phyloP scores from a whole-genome alignment of 352 stramenopile genomes.

The Phytophthora sojae region DNA sequence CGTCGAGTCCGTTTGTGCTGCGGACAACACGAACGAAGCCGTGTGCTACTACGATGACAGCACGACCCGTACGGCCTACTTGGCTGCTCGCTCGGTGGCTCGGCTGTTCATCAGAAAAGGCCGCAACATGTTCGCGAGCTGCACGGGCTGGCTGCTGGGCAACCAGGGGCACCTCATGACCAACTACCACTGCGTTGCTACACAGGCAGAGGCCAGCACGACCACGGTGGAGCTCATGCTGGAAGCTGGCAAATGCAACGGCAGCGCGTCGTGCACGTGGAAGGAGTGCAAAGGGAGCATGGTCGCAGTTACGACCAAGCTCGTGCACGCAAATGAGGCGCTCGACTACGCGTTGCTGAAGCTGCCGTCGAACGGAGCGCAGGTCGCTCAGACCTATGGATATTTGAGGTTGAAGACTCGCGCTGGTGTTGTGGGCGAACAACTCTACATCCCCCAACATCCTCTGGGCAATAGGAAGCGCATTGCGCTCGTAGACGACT shows the following conservation, averaged over 20 bases:
- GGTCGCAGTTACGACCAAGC: conserved; percentile 44
- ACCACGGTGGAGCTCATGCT: conserved; percentile 69
- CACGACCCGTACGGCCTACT: conserved; percentile 34
- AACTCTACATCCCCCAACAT: conserved; percentile 66
- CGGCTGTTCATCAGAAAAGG: conserved; percentile 28
- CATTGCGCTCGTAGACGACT: conserved; percentile 57
- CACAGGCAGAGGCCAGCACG: conserved; percentile 33
- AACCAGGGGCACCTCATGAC: conserved; percentile 64
- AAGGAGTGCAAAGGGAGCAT: conserved; percentile 39
- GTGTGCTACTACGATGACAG: conserved; percentile 57
- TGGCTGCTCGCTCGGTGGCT: conserved; percentile 41
- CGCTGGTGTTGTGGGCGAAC: conserved; percentile 32
- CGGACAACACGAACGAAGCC: conserved; percentile 62
- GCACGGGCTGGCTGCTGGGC: conserved; percentile 67
- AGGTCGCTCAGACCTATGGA: conserved; percentile 47
- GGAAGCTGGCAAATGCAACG: conserved; percentile 39
- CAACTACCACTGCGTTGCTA: conserved; percentile 70
- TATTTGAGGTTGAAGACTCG: conserved; percentile 55
- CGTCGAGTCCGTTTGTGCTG: conserved; percentile 52
- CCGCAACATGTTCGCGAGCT: conserved; percentile 33
- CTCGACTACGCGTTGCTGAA: conserved; percentile 73
- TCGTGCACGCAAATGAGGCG: conserved; percentile 46
- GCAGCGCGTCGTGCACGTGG: conserved; percentile 31
- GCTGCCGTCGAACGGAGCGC: conserved; percentile 26
- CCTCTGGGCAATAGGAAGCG: conserved; percentile 54